Conservation (phyloP, 2,329 filamentous ascomycete species). For the Exophiala oligosperma region DNA sequence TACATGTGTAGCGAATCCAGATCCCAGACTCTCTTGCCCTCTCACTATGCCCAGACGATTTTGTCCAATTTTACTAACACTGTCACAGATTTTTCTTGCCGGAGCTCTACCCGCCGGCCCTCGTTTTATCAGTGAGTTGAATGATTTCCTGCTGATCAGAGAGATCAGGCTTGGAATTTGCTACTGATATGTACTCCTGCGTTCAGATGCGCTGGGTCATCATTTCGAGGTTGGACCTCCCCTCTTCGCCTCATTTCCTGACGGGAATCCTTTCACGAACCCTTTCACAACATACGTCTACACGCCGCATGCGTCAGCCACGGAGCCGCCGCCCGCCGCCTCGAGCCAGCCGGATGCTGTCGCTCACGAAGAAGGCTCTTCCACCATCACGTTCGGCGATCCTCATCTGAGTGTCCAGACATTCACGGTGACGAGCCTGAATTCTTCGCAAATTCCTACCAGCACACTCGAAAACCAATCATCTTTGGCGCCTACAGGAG, state of each 20-base stretch:
- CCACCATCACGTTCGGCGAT: constrained; percentile 24
- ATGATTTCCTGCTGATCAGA: neutral
- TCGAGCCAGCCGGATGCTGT: neutral
- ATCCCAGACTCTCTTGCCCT: neutral
- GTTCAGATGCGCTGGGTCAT: constrained; percentile 3
- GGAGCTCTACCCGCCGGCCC: constrained; percentile 19
- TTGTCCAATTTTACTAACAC: constrained; percentile 19
- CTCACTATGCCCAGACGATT: constrained; percentile 13
- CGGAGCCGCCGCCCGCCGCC: neutral
- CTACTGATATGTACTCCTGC: constrained; percentile 6
- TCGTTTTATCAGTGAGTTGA: constrained; percentile 16
- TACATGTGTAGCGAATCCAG: neutral
- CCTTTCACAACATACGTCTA: neutral
- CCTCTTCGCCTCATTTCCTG: neutral
- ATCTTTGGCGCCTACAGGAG: constrained; percentile 24
- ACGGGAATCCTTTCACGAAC: constrained; percentile 5
- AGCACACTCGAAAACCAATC: constrained; percentile 25
- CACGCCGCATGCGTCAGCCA: neutral
- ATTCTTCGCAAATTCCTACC: constrained; percentile 23
- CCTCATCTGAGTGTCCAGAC: constrained; percentile 24
- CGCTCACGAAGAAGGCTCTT: constrained; percentile 4
- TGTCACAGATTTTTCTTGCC: constrained; percentile 24
- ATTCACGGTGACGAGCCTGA: constrained; percentile 20
- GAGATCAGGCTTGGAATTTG: neutral
- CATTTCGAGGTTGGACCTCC: constrained; percentile 7